These are phyloP conservation scores for Coniochaeta sp. DNA, from an alignment of 2,329 filamentous ascomycete genomes.

Conservation along the genomic window DNA sequence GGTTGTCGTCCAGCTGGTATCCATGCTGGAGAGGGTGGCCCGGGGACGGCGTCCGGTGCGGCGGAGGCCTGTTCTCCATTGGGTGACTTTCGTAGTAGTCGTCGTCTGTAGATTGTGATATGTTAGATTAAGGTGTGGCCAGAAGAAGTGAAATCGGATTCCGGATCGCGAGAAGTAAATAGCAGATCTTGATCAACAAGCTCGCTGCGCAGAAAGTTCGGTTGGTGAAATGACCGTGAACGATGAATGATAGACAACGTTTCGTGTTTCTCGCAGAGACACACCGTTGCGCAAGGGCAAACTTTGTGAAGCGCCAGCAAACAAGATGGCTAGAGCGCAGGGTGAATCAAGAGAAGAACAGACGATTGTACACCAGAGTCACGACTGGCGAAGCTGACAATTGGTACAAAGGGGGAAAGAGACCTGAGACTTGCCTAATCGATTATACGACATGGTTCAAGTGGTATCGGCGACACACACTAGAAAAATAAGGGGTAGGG, in stretches of 20 bases:
- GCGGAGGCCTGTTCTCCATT: slow-evolving; percentile 45
- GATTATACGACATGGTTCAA: slow-evolving; percentile 63
- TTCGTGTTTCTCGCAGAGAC: background rate
- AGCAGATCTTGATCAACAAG: slow-evolving; percentile 3
- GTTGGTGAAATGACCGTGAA: background rate
- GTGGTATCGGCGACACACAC: slow-evolving; percentile 8
- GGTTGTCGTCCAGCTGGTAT: slow-evolving; percentile 78
- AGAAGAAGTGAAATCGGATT: background rate
- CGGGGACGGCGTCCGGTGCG: slow-evolving; percentile 67
- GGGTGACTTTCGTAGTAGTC: slow-evolving; percentile 47
- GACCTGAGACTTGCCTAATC: slow-evolving; percentile 52
- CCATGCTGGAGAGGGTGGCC: slow-evolving; percentile 64
- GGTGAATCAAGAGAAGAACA: background rate
- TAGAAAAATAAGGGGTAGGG: background rate
- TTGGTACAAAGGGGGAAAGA: slow-evolving; percentile 4
- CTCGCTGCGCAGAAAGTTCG: background rate
- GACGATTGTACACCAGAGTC: background rate
- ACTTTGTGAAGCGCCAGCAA: background rate
- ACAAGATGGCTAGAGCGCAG: background rate
- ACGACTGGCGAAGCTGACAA: background rate
- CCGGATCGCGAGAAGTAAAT: slow-evolving; percentile 1
- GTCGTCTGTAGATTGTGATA: slow-evolving; percentile 36
- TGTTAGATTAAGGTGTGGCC: slow-evolving; percentile 9
- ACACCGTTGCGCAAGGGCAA: slow-evolving; percentile 2
- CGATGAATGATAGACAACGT: background rate